Evolutionary conservation across 208 protist species (phyloP), one percentile per base, ranked within the genome.

Genomic region (Trypanosoma congolense): DNA sequence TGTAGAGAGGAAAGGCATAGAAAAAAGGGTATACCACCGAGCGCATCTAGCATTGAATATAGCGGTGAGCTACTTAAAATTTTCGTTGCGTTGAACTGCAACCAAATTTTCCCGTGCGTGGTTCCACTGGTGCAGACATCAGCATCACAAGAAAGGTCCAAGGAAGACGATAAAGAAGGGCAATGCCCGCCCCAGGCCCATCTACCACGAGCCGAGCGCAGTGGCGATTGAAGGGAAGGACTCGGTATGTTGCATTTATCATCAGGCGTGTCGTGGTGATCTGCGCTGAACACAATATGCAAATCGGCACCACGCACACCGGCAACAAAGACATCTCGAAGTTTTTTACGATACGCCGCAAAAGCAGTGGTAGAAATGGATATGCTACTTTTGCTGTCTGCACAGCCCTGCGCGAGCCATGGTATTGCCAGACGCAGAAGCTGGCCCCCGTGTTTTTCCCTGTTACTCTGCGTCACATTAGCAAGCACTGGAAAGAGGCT

Each of bases 11-110:
- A 48, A 22, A 73, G 44, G 43, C 59, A 73, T 9, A 48, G 0
- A 60, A 73, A 73, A 24, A 73, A 66, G 19, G 56, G 46, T 40
- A 61, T 38, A 0, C 65, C 65, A 3, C 65, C 65, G 41, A 73
- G 16, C 18, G 65, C 58, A 46, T 73, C 65, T 38, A 73, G 31
- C 28, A 58, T 24, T 9, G 58, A 65, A 61, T 73, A 73, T 8
- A 44, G 5, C 1, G 65, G 65, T 36, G 58, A 51, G n/a, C 64
- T 31, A 19, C 22, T 57, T 43, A 52, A 35, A 61, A 65, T 66
- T 2, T 49, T 50, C 43, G 59, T 57, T 21, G 45, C 54, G 43
- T 68, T 53, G 16, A 60, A 43, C 40, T 6, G 24, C 22, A 28
- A 35, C 25, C 21, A 57, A 36, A 56, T 38, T 5, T 46, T n/a